Evolutionary conservation across 1,284 basidiomycete species (phyloP).

Genomic region (Phlebopus sp.): DNA sequence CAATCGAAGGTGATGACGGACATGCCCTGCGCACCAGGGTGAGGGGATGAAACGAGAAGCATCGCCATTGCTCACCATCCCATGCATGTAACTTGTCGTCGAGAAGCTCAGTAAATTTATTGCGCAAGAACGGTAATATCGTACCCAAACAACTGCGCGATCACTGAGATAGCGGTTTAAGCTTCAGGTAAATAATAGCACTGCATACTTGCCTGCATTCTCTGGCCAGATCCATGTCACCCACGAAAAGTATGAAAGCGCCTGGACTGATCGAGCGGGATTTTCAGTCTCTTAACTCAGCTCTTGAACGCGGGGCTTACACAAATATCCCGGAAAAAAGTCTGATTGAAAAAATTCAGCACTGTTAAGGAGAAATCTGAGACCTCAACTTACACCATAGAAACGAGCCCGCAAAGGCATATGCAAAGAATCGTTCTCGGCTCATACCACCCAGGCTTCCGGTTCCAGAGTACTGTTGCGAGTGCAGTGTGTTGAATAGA

Average conservation of each 20-base stretch:
- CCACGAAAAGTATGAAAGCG: slow-evolving; percentile 55
- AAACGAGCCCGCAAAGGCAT: slow-evolving; percentile 39
- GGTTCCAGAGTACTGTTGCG: slow-evolving; percentile 48
- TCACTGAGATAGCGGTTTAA: slow-evolving; percentile 10
- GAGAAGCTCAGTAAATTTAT: neutral
- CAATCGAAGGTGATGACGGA: slow-evolving; percentile 50
- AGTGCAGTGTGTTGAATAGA: slow-evolving; percentile 56
- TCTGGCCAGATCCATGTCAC: slow-evolving; percentile 56
- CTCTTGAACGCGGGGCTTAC: slow-evolving; percentile 14
- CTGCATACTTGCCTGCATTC: slow-evolving; percentile 29
- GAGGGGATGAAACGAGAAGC: slow-evolving; percentile 1
- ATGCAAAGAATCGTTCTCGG: slow-evolving; percentile 51
- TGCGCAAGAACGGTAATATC: slow-evolving; percentile 3
- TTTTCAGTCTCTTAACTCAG: neutral
- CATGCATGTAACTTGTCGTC: slow-evolving; percentile 33
- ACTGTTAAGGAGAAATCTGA: neutral
- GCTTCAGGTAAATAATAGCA: neutral
- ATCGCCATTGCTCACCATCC: slow-evolving; percentile 29
- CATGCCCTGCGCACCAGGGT: slow-evolving; percentile 35
- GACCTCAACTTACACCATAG: slow-evolving; percentile 42
- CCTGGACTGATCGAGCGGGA: slow-evolving; percentile 30
- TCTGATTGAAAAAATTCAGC: slow-evolving; percentile 25
- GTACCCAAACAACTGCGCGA: slow-evolving; percentile 42
- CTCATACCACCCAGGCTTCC: slow-evolving; percentile 42
- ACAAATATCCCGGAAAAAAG: slow-evolving; percentile 50